Conservation (phyloP, 768 basidiomycete genomes). For the Leucocoprinus leucothites region DNA sequence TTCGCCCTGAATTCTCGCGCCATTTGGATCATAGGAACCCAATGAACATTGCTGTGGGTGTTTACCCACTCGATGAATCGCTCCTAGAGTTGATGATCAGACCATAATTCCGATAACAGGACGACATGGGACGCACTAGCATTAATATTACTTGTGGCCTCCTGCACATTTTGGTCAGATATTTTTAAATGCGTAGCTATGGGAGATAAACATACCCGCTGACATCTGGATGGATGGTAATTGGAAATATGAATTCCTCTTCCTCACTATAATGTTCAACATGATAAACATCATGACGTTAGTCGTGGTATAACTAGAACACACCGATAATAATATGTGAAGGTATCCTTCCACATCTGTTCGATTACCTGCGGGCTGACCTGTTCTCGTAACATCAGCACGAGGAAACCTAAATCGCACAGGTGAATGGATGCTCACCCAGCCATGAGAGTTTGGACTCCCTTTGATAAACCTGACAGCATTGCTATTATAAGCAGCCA, state of each 20-base stretch:
- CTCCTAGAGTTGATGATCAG: conserved; percentile 36
- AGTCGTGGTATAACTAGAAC: neutral
- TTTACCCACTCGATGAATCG: conserved; percentile 76
- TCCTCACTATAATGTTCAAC: conserved; percentile 56
- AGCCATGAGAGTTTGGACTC: conserved; percentile 68
- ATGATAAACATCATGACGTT: conserved; percentile 6
- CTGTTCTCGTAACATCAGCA: no score
- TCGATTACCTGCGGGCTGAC: conserved; percentile 66
- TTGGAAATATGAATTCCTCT: conserved; percentile 66
- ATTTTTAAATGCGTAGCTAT: conserved; percentile 6
- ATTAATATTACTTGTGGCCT: conserved; percentile 72
- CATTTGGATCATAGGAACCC: conserved; percentile 71
- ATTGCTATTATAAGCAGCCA: conserved; percentile 1
- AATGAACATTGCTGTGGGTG: conserved; percentile 64
- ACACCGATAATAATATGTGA: conserved; percentile 63
- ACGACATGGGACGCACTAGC: conserved; percentile 39
- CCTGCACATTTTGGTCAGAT: conserved; percentile 24
- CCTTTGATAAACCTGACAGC: conserved; percentile 63
- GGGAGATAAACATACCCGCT: conserved; percentile 45
- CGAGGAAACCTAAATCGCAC: no score
- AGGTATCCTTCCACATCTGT: conserved; percentile 74
- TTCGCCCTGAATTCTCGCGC: conserved; percentile 57
- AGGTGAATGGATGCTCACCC: no score
- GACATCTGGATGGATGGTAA: conserved; percentile 79
- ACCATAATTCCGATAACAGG: neutral